These are phyloP conservation scores for Volvox carteri DNA, from an alignment of 163 green algal species.

Conservation along the genomic window DNA sequence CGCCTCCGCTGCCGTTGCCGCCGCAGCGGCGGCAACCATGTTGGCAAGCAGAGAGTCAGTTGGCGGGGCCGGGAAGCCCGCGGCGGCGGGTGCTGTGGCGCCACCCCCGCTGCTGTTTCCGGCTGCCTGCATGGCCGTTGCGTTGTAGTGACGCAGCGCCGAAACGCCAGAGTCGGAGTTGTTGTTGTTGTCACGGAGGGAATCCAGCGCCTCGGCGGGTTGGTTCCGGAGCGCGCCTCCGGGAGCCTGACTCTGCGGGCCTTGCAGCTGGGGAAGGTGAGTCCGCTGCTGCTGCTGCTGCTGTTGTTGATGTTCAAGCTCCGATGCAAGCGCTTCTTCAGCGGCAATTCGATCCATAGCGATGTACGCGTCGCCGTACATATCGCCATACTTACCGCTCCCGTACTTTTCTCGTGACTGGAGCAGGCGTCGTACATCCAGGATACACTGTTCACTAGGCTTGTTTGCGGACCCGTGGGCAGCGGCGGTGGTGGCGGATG, in stretches of 20 bases:
- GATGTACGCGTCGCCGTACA: neutral
- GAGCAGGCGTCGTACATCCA: neutral
- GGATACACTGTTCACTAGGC: neutral
- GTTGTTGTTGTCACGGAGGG: neutral
- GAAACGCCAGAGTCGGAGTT: neutral
- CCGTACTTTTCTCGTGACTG: constrained; percentile 14
- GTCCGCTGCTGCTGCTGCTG: constrained; percentile 4
- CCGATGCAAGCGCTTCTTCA: neutral
- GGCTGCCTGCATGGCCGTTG: neutral
- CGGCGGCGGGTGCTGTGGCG: neutral
- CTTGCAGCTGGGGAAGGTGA: neutral
- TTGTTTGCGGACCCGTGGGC: neutral
- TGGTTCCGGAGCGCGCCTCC: constrained; percentile 17
- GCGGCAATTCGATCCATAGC: neutral
- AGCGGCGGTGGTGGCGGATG: neutral
- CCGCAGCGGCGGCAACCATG: neutral
- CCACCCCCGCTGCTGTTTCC: constrained; percentile 7
- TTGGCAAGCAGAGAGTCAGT: neutral
- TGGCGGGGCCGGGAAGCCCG: neutral
- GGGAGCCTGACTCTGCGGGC: neutral
- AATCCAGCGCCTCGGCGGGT: neutral
- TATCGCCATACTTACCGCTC: constrained; percentile 1
- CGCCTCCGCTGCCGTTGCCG: neutral
- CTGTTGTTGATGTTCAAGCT: too few species aligned
- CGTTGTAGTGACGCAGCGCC: neutral